Evolutionary conservation across 352 stramenopile species (phyloP).

Genomic region (Phytophthora pseudosyringae): DNA sequence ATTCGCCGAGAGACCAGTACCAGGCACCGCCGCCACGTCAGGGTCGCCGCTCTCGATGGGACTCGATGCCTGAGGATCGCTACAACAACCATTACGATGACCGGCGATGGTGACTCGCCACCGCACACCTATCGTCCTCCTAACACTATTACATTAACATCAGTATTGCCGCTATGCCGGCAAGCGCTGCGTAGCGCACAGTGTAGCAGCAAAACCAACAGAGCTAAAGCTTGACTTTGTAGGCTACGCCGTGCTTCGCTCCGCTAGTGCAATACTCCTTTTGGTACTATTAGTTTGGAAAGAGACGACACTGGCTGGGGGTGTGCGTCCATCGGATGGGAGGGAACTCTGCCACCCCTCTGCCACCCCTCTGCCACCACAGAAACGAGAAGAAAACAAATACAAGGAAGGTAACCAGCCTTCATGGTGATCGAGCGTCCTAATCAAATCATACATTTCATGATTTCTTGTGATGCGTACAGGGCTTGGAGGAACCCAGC

Average conservation of each 20-base stretch:
- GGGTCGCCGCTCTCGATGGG: slow-evolving; percentile 40
- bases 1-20: slow-evolving; percentile 37
- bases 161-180: slow-evolving; percentile 39
- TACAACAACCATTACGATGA: slow-evolving; percentile 40
- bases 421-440: slow-evolving; percentile 15
- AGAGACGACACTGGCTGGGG: slow-evolving; percentile 9
- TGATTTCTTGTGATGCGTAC: slow-evolving; percentile 22
- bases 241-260: slow-evolving; percentile 40
- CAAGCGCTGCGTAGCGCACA: slow-evolving; percentile 40
- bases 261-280: slow-evolving; percentile 37
- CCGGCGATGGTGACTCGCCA: slow-evolving; percentile 34
- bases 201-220: slow-evolving; percentile 43
- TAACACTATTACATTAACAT: slow-evolving; percentile 58
- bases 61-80: slow-evolving; percentile 45
- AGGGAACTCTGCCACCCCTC: too few species aligned
- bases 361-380: slow-evolving; percentile 4
- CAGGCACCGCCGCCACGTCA: slow-evolving; percentile 28
- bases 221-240: slow-evolving; percentile 42
- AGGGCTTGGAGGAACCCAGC: slow-evolving; percentile 1
- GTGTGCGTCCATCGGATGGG: slow-evolving; percentile 4
- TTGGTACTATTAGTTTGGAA: slow-evolving; percentile 37
- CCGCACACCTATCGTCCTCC: slow-evolving; percentile 23
- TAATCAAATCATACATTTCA: slow-evolving; percentile 41
- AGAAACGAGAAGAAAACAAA: slow-evolving; percentile 4
- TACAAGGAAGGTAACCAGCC: neutral